These are phyloP conservation scores for Coniella vitis DNA, from an alignment of 2,329 filamentous ascomycete genomes.

Conservation along the genomic window DNA sequence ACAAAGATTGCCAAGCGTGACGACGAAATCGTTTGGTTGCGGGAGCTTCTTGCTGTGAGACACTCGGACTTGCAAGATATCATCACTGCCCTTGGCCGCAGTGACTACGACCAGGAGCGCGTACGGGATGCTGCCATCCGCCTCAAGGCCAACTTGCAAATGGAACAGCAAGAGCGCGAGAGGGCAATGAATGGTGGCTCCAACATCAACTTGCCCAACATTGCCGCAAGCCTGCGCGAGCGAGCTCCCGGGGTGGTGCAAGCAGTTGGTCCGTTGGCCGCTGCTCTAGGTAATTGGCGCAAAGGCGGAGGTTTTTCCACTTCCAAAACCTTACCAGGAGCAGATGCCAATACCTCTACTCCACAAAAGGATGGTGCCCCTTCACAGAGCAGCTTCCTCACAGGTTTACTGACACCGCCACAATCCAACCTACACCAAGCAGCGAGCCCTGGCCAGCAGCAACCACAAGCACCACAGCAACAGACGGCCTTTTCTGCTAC, in stretches of 20 bases:
- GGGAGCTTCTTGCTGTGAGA: conserved; percentile 84
- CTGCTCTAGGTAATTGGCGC: conserved; percentile 96
- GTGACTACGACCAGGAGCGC: conserved; percentile 67
- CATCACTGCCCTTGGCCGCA: conserved; percentile 68
- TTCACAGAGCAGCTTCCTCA: conserved; percentile 56
- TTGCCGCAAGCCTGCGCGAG: conserved; percentile 70
- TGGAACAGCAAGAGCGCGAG: conserved; percentile 96
- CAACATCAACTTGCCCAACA: conserved; percentile 61
- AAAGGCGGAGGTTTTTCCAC: conserved; percentile 54
- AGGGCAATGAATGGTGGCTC: conserved; percentile 68
- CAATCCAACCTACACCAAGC: conserved; percentile 63
- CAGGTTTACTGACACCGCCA: conserved; percentile 85
- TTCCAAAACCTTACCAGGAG: conserved; percentile 31
- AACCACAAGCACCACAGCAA: conserved; percentile 29
- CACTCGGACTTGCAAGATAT: conserved; percentile 91
- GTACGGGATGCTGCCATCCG: conserved; percentile 90
- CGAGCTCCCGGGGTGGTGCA: conserved; percentile 78
- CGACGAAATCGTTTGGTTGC: conserved; percentile 90
- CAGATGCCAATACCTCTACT: conserved; percentile 38
- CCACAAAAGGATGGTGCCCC: conserved; percentile 51
- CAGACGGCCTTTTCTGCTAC: conserved; percentile 57
- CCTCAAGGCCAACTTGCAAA: conserved; percentile 88
- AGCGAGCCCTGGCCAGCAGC: conserved; percentile 24
- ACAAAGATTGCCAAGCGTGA: conserved; percentile 84
- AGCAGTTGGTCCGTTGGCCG: conserved; percentile 68